Evolutionary conservation across 345 rosid species (phyloP).

Genomic region (Carallia brachiata): DNA sequence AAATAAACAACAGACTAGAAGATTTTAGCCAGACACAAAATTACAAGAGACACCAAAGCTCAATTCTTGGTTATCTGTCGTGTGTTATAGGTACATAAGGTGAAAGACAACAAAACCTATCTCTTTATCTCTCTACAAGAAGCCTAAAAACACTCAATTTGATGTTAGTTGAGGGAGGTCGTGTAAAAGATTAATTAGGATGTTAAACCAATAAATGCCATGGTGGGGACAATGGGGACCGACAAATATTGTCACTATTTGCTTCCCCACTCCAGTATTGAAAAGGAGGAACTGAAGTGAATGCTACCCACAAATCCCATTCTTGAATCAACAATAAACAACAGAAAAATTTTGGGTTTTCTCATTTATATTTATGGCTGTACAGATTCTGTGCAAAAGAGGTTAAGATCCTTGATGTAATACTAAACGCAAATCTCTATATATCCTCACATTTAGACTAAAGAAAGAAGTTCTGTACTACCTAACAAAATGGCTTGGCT

Average conservation of each 20-base stretch:
- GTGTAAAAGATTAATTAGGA: background rate
- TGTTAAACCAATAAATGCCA: constrained; percentile 20
- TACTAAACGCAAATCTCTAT: background rate
- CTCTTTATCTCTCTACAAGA: constrained; percentile 6
- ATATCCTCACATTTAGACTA: constrained; percentile 8
- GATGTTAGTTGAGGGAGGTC: constrained; percentile 27
- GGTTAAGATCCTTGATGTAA: constrained; percentile 17
- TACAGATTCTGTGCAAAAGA: constrained; percentile 18
- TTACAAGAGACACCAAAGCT: constrained; percentile 15
- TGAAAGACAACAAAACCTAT: constrained; percentile 22
- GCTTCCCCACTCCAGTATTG: constrained; percentile 19
- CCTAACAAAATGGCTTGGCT: constrained; percentile 29
- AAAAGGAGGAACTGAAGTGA: constrained; percentile 21
- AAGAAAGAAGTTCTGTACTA: background rate
- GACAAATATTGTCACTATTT: background rate
- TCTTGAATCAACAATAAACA: constrained; percentile 3
- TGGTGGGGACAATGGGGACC: constrained; percentile 17
- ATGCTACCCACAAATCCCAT: constrained; percentile 27
- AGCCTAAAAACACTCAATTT: constrained; percentile 19
- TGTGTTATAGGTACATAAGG: constrained; percentile 9
- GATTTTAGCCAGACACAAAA: background rate
- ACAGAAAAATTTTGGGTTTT: constrained; percentile 3
- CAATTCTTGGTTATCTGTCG: constrained; percentile 12
- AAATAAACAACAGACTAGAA: background rate
- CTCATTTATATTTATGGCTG: background rate